Conservation (phyloP, 495 filamentous ascomycete species). For the Haplographium delicatum region DNA sequence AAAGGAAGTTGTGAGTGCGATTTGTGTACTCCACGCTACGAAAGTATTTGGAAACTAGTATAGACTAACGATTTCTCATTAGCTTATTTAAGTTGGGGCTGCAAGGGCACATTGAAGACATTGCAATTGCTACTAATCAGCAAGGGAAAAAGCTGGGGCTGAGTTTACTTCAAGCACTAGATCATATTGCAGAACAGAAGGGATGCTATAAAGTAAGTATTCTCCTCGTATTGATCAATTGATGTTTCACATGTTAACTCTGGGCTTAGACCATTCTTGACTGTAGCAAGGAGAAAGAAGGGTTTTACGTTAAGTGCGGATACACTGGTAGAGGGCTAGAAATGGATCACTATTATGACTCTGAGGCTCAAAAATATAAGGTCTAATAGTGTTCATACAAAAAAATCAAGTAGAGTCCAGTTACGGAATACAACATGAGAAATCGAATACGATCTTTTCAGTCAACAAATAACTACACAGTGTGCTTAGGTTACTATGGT, state of each 20-base stretch:
- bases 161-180: constrained; percentile 6
- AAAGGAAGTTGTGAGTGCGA: constrained; percentile 15
- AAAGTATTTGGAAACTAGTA: too few relatives aligned
- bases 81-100: constrained; percentile 11
- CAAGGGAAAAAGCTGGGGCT: constrained; percentile 9
- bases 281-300: constrained; percentile 1
- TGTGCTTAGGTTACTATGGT: too few relatives aligned
- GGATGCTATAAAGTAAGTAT: constrained; percentile 29
- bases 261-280: constrained; percentile 8
- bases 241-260: not conserved
- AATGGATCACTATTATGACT: constrained; percentile 7
- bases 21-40: too few relatives aligned
- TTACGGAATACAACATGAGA: too few relatives aligned
- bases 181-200: constrained; percentile 25
- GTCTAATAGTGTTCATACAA: too few relatives aligned
- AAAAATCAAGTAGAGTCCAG: too few relatives aligned
- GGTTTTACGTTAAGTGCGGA: constrained; percentile 11
- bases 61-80: not conserved
- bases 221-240: not conserved
- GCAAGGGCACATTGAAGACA: constrained; percentile 14
- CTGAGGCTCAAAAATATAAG: constrained; percentile 1
- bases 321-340: constrained; percentile 6
- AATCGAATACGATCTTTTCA: too few relatives aligned
- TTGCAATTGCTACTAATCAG: constrained; percentile 1
- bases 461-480: too few relatives aligned